phyloP scores from a whole-genome alignment of 441 rosid species.

The Gossypium gossypioides region DNA sequence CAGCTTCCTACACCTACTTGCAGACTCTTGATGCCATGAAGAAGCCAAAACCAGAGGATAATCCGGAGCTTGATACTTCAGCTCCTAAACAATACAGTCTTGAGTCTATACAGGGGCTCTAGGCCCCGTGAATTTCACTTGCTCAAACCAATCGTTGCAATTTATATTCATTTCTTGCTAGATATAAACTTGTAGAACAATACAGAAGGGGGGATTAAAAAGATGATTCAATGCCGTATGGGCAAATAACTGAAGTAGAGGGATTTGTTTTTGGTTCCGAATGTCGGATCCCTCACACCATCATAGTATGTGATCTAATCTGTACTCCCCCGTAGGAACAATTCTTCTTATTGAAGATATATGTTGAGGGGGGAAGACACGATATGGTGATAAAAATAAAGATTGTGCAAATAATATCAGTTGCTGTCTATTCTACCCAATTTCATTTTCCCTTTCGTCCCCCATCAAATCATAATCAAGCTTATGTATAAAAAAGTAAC shows the following conservation, averaged over 20 bases:
- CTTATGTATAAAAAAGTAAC: not conserved
- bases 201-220: not conserved
- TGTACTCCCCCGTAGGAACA: not conserved
- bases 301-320: not conserved
- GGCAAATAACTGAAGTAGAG: not conserved
- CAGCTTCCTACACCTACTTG: constrained; percentile 61
- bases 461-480: not conserved
- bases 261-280: constrained; percentile 2
- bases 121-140: constrained; percentile 15
- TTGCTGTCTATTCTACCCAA: not conserved
- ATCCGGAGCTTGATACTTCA: constrained; percentile 38
- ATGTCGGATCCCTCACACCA: not conserved
- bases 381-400: not conserved
- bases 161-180: not conserved
- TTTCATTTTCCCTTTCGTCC: not conserved
- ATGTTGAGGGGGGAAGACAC: not conserved
- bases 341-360: not conserved
- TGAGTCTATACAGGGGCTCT: constrained; percentile 88
- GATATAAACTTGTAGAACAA: not conserved
- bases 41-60: constrained; percentile 46
- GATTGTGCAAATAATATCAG: not conserved
- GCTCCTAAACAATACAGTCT: constrained; percentile 63
- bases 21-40: constrained; percentile 57
- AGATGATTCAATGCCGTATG: not conserved
- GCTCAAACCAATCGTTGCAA: constrained; percentile 21